phyloP scores from a whole-genome alignment of 805 yeast genomes.

The Lachancea mirantina region DNA sequence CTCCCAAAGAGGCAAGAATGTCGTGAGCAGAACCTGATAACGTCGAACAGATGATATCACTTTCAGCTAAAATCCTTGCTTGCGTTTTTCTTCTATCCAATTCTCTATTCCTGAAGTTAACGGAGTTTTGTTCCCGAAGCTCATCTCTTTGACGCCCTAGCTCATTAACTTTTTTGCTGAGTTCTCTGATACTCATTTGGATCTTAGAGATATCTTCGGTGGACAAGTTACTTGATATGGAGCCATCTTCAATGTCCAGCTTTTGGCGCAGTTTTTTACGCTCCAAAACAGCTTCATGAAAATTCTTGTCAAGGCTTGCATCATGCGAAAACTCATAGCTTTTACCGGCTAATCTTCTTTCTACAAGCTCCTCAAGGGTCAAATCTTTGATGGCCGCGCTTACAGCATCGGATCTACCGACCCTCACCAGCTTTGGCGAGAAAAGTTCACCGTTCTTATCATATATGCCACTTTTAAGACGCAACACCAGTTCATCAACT shows the following conservation, averaged over 20 bases:
- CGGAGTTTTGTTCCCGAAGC: constrained; percentile 64
- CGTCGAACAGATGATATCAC: constrained; percentile 86
- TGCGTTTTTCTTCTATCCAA: constrained; percentile 70
- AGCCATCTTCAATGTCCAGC: constrained; percentile 35
- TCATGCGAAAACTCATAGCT: constrained; percentile 33
- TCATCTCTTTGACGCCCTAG: constrained; percentile 70
- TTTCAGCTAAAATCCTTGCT: constrained; percentile 58
- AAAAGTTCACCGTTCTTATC: constrained; percentile 47
- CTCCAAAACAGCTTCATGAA: constrained; percentile 48
- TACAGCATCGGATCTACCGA: constrained; percentile 86
- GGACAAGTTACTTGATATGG: constrained; percentile 39
- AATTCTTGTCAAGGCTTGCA: constrained; percentile 40
- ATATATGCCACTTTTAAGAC: constrained; percentile 67
- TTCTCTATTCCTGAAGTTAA: constrained; percentile 68
- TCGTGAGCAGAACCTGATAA: constrained; percentile 93
- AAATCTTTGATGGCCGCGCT: constrained; percentile 74
- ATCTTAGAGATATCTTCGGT: constrained; percentile 42
- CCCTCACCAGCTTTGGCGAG: constrained; percentile 66
- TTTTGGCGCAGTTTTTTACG: constrained; percentile 47
- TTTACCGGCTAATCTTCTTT: constrained; percentile 42
- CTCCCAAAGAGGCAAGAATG: constrained; percentile 62
- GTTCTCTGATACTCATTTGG: constrained; percentile 45
- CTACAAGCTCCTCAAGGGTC: constrained; percentile 82
- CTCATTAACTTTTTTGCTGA: constrained; percentile 57
- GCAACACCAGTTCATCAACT: constrained; percentile 85